These are phyloP conservation scores for Verticillium tricorpus DNA, from an alignment of 2,329 filamentous ascomycete species.

Conservation along the genomic window DNA sequence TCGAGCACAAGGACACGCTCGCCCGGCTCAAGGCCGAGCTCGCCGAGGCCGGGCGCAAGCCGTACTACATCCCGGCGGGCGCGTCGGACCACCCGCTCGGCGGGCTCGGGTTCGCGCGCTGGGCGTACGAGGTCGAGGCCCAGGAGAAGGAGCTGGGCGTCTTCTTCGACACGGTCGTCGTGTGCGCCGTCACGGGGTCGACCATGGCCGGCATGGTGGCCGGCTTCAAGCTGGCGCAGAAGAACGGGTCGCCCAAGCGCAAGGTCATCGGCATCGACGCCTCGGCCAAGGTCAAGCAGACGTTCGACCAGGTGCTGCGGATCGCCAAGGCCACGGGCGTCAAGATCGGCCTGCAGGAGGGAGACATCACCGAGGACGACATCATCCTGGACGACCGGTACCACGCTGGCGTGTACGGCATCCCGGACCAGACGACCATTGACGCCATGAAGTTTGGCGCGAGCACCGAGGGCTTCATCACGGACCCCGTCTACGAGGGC, in stretches of 20 bases:
- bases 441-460: constrained; percentile 67
- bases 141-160: constrained; percentile 59
- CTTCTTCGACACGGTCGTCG: constrained; percentile 64
- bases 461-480: constrained; percentile 66
- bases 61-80: constrained; percentile 69
- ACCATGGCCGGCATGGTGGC: constrained; percentile 70
- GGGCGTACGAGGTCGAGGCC: constrained; percentile 62
- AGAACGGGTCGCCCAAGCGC: constrained; percentile 32
- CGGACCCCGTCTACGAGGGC: constrained; percentile 72
- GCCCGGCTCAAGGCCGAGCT: constrained; percentile 50
- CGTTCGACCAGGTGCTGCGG: constrained; percentile 59
- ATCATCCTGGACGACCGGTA: constrained; percentile 60
- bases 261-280: constrained; percentile 33
- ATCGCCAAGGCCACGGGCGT: constrained; percentile 61
- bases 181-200: constrained; percentile 67
- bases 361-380: constrained; percentile 58
- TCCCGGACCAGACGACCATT: constrained; percentile 60
- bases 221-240: constrained; percentile 62
- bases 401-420: constrained; percentile 63
- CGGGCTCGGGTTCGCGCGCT: constrained; percentile 65
- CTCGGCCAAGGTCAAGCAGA: constrained; percentile 48
- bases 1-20: constrained; percentile 62
- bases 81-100: constrained; percentile 67
- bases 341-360: constrained; percentile 56
- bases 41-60: constrained; percentile 47